Evolutionary conservation across 2,329 filamentous ascomycete genomes (phyloP).

Genomic region (Akanthomyces uredinophilus): DNA sequence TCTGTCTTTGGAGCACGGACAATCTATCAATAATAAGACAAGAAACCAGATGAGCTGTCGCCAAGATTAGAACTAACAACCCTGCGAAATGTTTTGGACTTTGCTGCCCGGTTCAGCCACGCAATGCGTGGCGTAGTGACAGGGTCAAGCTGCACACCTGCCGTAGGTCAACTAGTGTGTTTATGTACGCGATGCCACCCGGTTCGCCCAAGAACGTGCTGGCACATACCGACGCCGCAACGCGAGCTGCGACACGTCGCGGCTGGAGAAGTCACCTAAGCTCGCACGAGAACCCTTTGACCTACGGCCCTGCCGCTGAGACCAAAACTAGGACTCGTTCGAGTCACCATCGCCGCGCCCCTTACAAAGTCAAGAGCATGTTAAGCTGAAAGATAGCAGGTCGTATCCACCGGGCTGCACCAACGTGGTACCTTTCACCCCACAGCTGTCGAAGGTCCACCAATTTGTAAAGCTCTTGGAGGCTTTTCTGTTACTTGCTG

Average conservation of each 20-base stretch:
- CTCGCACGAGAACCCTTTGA: background rate
- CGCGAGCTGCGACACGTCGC: background rate
- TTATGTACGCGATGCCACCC: background rate
- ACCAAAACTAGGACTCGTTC: background rate
- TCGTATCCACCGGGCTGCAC: slow-evolving; percentile 2
- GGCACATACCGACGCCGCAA: background rate
- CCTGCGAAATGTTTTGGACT: background rate
- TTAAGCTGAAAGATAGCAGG: slow-evolving; percentile 11
- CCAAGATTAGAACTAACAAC: background rate
- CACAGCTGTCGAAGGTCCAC: background rate
- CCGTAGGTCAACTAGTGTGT: background rate
- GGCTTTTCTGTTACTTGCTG: background rate
- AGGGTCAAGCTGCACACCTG: background rate
- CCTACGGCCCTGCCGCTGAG: background rate
- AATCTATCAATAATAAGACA: background rate
- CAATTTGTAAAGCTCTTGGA: background rate
- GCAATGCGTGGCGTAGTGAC: background rate
- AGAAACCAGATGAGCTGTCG: background rate
- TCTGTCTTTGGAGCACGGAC: background rate
- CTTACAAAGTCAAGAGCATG: background rate
- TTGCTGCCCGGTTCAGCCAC: background rate
- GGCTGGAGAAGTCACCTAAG: background rate
- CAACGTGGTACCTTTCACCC: background rate
- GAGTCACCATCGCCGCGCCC: background rate
- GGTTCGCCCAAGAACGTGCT: background rate